A percentile compares a stretch with the other conserved stretches of the same genome.
phyloP scores from a whole-genome alignment of 169 alveolate species.

The Plasmodium coatneyi region DNA sequence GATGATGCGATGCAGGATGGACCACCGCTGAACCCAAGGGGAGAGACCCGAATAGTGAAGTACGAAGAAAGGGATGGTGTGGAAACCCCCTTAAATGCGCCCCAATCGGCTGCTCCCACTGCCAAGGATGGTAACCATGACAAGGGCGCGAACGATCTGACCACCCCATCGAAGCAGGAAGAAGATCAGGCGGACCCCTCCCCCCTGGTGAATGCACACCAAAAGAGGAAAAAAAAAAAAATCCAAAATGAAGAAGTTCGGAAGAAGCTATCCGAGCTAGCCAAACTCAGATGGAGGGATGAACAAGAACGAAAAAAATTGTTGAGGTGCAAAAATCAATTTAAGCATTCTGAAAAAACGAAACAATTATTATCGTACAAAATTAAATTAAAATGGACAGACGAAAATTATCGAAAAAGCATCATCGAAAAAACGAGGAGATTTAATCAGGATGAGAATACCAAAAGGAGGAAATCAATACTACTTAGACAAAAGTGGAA shows the following conservation, averaged over 20 bases:
- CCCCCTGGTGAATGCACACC: not conserved
- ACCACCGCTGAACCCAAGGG: not conserved
- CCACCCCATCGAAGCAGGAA: not conserved
- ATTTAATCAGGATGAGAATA: constrained; percentile 74
- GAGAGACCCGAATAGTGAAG: not conserved
- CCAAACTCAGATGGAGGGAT: constrained; percentile 61
- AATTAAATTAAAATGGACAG: constrained; percentile 73
- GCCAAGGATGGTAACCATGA: not conserved
- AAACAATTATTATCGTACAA: constrained; percentile 63
- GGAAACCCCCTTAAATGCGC: not conserved
- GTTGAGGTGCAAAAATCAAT: constrained; percentile 49
- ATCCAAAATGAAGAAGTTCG: constrained; percentile 19
- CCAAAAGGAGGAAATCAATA: constrained; percentile 68
- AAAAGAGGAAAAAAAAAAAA: constrained; percentile 16
- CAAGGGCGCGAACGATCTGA: not conserved
- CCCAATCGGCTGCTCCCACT: not conserved
- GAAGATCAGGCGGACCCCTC: not conserved
- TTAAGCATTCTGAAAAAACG: constrained; percentile 71
- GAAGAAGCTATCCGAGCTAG: constrained; percentile 65
- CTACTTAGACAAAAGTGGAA: constrained; percentile 68
- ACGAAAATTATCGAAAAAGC: constrained; percentile 60
- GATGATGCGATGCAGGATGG: not conserved
- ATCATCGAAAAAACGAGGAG: constrained; percentile 41
- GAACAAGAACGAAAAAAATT: constrained; percentile 68
- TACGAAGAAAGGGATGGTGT: not conserved